phyloP scores from a whole-genome alignment of 225 moss, liverwort and hornwort genomes.

The Sphagnum tenellum region DNA sequence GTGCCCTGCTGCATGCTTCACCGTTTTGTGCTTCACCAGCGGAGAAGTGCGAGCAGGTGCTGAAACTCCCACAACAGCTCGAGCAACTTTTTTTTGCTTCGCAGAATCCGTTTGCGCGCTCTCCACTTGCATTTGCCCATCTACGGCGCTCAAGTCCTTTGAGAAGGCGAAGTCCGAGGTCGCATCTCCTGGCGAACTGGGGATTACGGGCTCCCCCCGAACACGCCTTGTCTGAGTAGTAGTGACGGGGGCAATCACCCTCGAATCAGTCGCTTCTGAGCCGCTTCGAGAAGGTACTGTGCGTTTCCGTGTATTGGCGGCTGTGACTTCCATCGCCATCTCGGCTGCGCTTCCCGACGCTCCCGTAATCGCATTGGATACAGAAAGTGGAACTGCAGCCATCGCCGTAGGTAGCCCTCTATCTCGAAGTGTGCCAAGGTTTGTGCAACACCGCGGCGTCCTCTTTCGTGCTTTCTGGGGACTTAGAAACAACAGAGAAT shows the following conservation, averaged over 20 bases:
- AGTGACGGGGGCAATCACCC: conserved; percentile 13
- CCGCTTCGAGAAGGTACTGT: conserved; percentile 20
- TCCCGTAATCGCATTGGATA: too few species aligned
- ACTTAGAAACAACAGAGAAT: too few species aligned
- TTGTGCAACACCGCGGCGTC: too few species aligned
- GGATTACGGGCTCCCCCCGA: conserved; percentile 16
- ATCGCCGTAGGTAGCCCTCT: too few species aligned
- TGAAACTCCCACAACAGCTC: conserved; percentile 3
- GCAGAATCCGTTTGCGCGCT: conserved; percentile 22
- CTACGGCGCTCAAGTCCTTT: conserved; percentile 32
- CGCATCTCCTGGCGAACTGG: conserved; percentile 18
- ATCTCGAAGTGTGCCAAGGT: too few species aligned
- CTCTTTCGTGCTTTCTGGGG: too few species aligned
- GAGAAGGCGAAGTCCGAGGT: conserved; percentile 17
- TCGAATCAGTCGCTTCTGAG: conserved; percentile 21
- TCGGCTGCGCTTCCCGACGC: too few species aligned
- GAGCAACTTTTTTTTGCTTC: conserved; percentile 11
- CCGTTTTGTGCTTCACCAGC: conserved; percentile 20
- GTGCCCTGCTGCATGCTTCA: conserved; percentile 11
- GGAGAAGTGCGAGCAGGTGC: conserved; percentile 20
- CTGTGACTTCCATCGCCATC: background rate
- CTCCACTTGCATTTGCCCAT: conserved; percentile 22
- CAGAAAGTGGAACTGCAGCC: too few species aligned
- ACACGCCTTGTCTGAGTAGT: conserved; percentile 16
- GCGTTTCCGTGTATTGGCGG: conserved; percentile 35